Percentiles rank a stretch among this genome's conserved stretches.
Evolutionary conservation across 1,284 basidiomycete species (phyloP).

Genomic region (Vanrija humicola): DNA sequence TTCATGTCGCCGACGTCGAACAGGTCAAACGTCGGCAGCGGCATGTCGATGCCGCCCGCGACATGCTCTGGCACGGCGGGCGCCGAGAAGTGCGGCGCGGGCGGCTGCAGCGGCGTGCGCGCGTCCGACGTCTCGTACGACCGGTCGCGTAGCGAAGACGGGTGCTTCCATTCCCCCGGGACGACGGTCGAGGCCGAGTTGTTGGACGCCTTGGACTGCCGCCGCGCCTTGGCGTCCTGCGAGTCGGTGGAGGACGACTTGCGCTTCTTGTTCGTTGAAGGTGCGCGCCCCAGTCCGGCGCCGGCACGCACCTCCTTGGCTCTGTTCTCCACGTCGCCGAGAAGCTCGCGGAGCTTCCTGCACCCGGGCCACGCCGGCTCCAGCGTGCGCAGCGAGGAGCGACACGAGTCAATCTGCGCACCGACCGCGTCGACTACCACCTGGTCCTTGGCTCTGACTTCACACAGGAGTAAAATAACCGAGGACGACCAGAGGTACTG

Average conservation of each 20-base stretch:
- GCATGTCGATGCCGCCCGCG: conserved; percentile 12
- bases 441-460: conserved; percentile 71
- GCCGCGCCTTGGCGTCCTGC: not conserved
- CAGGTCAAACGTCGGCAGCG: not conserved
- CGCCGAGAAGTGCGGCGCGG: not conserved
- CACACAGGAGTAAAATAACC: conserved; percentile 78
- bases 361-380: conserved; percentile 86
- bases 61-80: not conserved
- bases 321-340: conserved; percentile 42
- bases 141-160: not conserved
- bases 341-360: conserved; percentile 64
- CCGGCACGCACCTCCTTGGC: conserved; percentile 38
- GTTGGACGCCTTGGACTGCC: not conserved
- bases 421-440: conserved; percentile 67
- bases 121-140: not conserved
- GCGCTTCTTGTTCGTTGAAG: conserved; percentile 22
- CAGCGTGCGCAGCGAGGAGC: conserved; percentile 69
- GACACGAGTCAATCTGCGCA: conserved; percentile 71
- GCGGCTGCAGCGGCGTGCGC: not conserved
- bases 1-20: conserved; percentile 46
- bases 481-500: conserved; percentile 87
- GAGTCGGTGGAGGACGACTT: conserved; percentile 12
- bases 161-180: not conserved
- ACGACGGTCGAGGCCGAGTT: not conserved
- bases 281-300: not conserved